Evolutionary conservation across 805 yeast species (phyloP), one percentile per base, ranked within the genome.

Genomic region (Dipodascus albidus): DNA sequence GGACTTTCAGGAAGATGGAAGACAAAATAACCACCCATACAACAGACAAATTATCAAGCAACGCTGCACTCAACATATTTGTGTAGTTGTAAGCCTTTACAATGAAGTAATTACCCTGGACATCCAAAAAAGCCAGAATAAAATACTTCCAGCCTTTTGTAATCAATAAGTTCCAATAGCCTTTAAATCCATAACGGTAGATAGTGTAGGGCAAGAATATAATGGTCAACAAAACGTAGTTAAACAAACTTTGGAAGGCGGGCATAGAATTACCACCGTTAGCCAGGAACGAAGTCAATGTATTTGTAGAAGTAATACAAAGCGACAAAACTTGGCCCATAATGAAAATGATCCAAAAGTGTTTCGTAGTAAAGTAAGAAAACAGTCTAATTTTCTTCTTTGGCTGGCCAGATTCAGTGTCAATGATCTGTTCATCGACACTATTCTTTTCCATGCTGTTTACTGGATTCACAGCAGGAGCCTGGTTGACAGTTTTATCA

Each of bases 51-150:
- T 71, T 72, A 58, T 73, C 76, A 17, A 73, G 67, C 54, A 73
- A 57, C 21, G 74, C 70, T 3, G 76, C 77, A 52, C 72, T 66
- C 42, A 73, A 61, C 57, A 73, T 58, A 55, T 71, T 73, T 20
- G 76, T 73, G 61, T 73, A 73, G 53, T 64, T 64, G 57, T 73
- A 73, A 17, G 77, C 76, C 54, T 66, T 67, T 50, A 71, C 75
- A 15, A 73, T 71, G 53, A 73, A 73, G 59, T 73, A 72, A 64
- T 72, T 72, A n/a, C 76, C 76, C 58, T 73, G 66, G 23, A 73
- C 76, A 52, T 73, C 76, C 21, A 72, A 72, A 60, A 73, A 73
- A 2, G 76, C 71, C 47, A 72, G 56, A 19, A 72, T 47, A 55
- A 73, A 69, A 54, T 64, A 73, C 59, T 73, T 69, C 76, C 76